Base-by-base conservation (phyloP, 257 asterid genomes). In the Petunia secreta region DNA sequence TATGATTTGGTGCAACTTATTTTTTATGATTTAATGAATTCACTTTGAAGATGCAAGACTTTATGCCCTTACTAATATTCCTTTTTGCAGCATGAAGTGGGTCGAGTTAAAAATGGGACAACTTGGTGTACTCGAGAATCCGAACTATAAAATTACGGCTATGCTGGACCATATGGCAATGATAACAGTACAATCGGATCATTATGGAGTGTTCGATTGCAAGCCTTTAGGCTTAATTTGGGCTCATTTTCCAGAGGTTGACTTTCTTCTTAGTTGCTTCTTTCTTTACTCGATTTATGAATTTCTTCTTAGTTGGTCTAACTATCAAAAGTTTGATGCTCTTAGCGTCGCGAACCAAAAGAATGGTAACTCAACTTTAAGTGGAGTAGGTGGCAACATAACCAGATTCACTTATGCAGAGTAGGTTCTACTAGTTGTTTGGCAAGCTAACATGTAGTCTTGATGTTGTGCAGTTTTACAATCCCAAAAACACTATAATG, bases 171-270 rank as follows among this genome's bases (percentile, higher is more conserved):
- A 94, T 84, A 68, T 86, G 86, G 98, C 96, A 16, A 95, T 95
- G 99, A 93, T 95, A 84, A 93, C 97, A 4, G 94, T 95, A 85
- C 93, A 88, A 57, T 92, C 97, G 53, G 98, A 93, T 83, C 85
- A 85, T 79, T 92, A 91, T 67, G 97, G 98, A 39, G 91, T 91
- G 76, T 92, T 92, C 77, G 92, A 90, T 79, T 93, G 98, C 94
- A 93, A 93, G 80, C 99, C 99, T 10, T 96, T 95, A 52, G 99
- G 97, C 87, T 84, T 95, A 91, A 93, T 95, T 76, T 92, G 97
- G 98, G 97, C 91, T 41, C 91, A 88, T 44, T 95, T 93, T 78
- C 97, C 97, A 1, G 86, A 92, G 99, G 99, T 93, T 81, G 57
- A 83, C 52, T 37, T 73, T n/a, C n/a, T n/a, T n/a, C n/a, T n/a